A percentile compares a stretch with the other conserved stretches of the same genome.
Evolutionary conservation across 768 basidiomycete genomes (phyloP).

Genomic region (Dentipellis sp.): DNA sequence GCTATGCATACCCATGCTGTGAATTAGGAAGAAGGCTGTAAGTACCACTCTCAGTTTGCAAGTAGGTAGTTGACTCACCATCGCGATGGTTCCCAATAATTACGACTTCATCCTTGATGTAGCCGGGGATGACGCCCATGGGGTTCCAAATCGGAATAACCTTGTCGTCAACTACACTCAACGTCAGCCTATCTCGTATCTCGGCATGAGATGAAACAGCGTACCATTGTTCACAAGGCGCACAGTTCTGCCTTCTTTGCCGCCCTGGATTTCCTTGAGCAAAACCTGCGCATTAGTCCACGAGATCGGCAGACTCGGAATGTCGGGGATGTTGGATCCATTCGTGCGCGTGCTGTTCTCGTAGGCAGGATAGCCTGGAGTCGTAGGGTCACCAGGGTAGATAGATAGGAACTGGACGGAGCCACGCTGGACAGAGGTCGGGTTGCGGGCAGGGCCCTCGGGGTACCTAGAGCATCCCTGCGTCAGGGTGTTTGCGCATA

Average conservation of each 20-base stretch:
- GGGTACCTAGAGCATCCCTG: constrained; percentile 42
- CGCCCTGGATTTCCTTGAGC: constrained; percentile 36
- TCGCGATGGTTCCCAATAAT: constrained; percentile 86
- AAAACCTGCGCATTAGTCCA: constrained; percentile 72
- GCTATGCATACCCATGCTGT: constrained; percentile 6
- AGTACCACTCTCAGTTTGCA: not conserved
- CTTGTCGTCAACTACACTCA: constrained; percentile 53
- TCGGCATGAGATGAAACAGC: not conserved
- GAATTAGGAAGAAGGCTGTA: not conserved
- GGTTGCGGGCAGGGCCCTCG: constrained; percentile 81
- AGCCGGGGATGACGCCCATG: constrained; percentile 76
- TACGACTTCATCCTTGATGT: constrained; percentile 77
- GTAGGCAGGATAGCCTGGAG: constrained; percentile 85
- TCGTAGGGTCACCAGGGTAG: constrained; percentile 70
- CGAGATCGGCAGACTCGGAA: constrained; percentile 86
- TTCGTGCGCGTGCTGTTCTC: constrained; percentile 60
- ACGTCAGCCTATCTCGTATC: not conserved
- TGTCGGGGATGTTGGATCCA: constrained; percentile 54
- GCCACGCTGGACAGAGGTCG: constrained; percentile 77
- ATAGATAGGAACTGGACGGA: constrained; percentile 62
- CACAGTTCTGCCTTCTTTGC: constrained; percentile 29
- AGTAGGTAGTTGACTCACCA: constrained; percentile 34
- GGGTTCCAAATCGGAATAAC: constrained; percentile 90
- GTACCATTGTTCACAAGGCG: constrained; percentile 50
- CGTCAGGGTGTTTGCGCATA: too few species aligned